Evolutionary conservation across 2,329 filamentous ascomycete species (phyloP).

Genomic region (Westerdykella sp.): DNA sequence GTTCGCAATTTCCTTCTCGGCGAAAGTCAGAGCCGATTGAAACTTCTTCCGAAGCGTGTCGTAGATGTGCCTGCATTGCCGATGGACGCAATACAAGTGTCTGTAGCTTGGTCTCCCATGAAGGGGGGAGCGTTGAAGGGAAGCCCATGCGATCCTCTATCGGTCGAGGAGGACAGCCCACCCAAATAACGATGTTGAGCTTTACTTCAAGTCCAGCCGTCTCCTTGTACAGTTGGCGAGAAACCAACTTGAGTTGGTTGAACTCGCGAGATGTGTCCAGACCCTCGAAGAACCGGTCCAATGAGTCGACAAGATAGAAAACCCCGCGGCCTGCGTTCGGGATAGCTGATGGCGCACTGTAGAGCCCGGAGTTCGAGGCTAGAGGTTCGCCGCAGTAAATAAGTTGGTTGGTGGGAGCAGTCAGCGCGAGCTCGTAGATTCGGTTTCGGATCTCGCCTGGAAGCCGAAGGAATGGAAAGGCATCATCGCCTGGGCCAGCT

Average conservation of each 20-base stretch:
- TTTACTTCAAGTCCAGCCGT: slow-evolving; percentile 1
- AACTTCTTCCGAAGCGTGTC: no score
- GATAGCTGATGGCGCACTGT: neutral
- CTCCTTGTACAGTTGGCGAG: neutral
- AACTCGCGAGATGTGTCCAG: neutral
- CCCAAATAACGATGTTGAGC: neutral
- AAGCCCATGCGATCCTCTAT: no score
- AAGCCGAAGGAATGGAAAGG: neutral
- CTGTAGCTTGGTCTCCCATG: no score
- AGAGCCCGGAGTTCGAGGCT: neutral
- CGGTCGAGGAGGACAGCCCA: neutral
- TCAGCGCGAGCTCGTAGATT: slow-evolving; percentile 1
- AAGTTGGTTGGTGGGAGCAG: neutral
- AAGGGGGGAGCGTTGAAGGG: no score
- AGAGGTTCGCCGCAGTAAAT: neutral
- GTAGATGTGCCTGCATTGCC: no score
- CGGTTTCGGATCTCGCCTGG: slow-evolving; percentile 1
- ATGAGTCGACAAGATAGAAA: neutral
- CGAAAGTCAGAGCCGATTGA: no score
- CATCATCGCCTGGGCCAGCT: no score
- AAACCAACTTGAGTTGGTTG: slow-evolving; percentile 5
- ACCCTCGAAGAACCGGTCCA: neutral
- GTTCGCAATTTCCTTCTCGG: no score
- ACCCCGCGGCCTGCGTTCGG: neutral
- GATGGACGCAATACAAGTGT: no score